These are phyloP conservation scores for Aspergillus latus DNA, from an alignment of 2,329 filamentous ascomycete genomes.

Conservation along the genomic window DNA sequence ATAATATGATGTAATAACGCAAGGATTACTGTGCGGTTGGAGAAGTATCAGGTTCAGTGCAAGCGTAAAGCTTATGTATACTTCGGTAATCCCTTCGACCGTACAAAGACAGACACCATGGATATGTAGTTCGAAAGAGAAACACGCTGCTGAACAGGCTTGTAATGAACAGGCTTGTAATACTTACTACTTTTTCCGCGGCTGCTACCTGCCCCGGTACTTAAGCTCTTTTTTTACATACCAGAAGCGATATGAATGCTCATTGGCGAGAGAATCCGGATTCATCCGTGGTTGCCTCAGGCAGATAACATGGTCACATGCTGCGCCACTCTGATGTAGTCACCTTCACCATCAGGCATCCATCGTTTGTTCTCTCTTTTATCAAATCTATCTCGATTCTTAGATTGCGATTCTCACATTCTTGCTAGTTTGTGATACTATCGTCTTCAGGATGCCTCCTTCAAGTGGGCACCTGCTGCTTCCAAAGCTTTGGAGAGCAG, in stretches of 20 bases:
- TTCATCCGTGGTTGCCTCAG: constrained; percentile 1
- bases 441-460: constrained; percentile 44
- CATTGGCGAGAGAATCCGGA: constrained; percentile 2
- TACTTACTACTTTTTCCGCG: too few relatives aligned
- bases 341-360: constrained; percentile 30
- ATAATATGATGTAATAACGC: too few relatives aligned
- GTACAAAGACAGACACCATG: too few relatives aligned
- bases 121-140: too few relatives aligned
- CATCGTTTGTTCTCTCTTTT: constrained; percentile 16
- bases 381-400: constrained; percentile 16
- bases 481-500: constrained; percentile 50
- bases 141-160: too few relatives aligned
- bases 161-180: too few relatives aligned
- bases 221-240: background rate
- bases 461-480: constrained; percentile 52
- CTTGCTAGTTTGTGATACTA: constrained; percentile 4
- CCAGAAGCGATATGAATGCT: background rate
- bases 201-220: too few relatives aligned
- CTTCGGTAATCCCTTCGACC: too few relatives aligned
- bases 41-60: too few relatives aligned
- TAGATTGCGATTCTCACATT: constrained; percentile 19
- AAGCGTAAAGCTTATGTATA: too few relatives aligned
- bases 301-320: constrained; percentile 23
- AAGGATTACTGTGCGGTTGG: too few relatives aligned
- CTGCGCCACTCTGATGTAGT: constrained; percentile 23